phyloP scores from a whole-genome alignment of 495 filamentous ascomycete genomes.

The Penicillium malachiteum region DNA sequence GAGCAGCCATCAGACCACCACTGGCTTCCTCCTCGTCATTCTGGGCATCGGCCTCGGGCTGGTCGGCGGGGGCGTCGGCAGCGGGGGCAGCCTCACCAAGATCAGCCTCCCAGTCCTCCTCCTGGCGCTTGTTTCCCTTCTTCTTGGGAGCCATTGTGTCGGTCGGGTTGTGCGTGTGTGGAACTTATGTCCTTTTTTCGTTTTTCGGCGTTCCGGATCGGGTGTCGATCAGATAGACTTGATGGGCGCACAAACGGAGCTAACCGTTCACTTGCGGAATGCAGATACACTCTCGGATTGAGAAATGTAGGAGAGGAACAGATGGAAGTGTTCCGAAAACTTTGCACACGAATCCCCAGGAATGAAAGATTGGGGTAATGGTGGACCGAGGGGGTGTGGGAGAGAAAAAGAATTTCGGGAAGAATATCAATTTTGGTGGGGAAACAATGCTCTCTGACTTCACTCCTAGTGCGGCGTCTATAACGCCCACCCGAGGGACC shows the following conservation, averaged over 20 bases:
- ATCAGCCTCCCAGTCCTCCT: constrained; percentile 97
- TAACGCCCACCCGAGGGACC: too few relatives aligned
- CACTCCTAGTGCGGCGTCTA: background rate
- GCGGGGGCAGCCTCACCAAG: constrained; percentile 71
- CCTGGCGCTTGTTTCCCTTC: constrained; percentile 82
- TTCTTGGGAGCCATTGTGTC: constrained; percentile 84
- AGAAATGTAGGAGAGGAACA: constrained; percentile 12
- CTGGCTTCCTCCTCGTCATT: constrained; percentile 55
- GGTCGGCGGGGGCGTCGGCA: constrained; percentile 46
- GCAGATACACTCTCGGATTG: constrained; percentile 10
- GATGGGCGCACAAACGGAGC: constrained; percentile 34
- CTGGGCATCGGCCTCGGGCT: constrained; percentile 35
- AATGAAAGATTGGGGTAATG: constrained; percentile 18
- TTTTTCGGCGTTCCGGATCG: constrained; percentile 13
- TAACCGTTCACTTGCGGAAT: constrained; percentile 31
- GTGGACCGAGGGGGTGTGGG: constrained; percentile 20
- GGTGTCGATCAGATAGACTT: constrained; percentile 17
- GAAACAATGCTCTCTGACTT: constrained; percentile 25
- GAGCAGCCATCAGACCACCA: constrained; percentile 77
- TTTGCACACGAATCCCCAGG: constrained; percentile 19
- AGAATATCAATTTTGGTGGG: constrained; percentile 28
- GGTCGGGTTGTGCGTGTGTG: background rate
- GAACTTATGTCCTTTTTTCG: background rate
- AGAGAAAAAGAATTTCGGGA: constrained; percentile 32
- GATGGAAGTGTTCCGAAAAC: constrained; percentile 2